Conservation (phyloP, 202 grass and related monocot genomes). For the Miscanthus sacchariflorus region DNA sequence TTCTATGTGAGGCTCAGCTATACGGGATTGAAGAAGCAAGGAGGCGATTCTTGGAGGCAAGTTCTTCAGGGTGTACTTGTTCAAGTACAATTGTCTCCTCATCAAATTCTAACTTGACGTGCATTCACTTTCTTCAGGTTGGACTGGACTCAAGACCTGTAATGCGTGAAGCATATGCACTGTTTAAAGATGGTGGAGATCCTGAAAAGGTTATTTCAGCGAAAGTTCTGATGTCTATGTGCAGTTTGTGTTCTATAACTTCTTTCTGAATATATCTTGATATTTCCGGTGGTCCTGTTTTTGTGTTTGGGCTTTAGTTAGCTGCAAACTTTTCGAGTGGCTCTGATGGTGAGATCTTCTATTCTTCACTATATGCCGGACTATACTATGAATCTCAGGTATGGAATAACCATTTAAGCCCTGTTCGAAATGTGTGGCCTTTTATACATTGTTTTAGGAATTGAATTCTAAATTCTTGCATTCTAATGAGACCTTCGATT, state of each 20-base stretch:
- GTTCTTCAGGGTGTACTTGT: neutral
- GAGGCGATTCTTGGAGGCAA: constrained; percentile 83
- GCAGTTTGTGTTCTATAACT: neutral
- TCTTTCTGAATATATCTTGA: neutral
- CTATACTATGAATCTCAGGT: constrained; percentile 95
- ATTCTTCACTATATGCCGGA: constrained; percentile 81
- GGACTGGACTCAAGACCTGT: constrained; percentile 79
- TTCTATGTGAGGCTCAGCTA: constrained; percentile 79
- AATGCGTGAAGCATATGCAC: constrained; percentile 68
- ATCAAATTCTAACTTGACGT: neutral
- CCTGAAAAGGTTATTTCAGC: constrained; percentile 73
- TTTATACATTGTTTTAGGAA: neutral
- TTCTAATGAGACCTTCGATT: neutral
- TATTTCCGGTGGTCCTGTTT: neutral
- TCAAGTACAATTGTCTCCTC: neutral
- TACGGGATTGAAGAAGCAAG: constrained; percentile 67
- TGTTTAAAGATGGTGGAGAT: constrained; percentile 87
- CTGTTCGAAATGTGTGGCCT: neutral
- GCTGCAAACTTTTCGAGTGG: constrained; percentile 60
- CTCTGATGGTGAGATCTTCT: constrained; percentile 70
- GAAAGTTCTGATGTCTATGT: neutral
- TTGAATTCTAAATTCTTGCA: neutral
- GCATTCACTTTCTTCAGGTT: constrained; percentile 57
- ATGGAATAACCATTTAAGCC: neutral
- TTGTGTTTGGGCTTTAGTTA: constrained; percentile 59